These are phyloP conservation scores for Annulohypoxylon nitens DNA, from an alignment of 495 filamentous ascomycete species.

Conservation along the genomic window DNA sequence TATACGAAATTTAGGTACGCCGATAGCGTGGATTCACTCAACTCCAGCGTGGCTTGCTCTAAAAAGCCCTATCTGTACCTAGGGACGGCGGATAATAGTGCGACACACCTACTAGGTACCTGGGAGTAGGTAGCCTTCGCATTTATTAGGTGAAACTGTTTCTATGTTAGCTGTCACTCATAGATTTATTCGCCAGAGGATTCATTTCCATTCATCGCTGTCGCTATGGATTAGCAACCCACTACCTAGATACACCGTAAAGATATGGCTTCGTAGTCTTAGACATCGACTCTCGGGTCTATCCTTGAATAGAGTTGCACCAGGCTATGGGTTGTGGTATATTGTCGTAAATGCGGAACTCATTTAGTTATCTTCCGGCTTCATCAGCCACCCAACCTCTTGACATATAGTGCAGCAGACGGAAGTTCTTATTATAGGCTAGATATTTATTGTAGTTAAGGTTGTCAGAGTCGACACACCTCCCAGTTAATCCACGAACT, in stretches of 20 bases:
- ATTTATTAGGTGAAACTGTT: constrained; percentile 15
- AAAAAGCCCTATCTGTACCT: neutral
- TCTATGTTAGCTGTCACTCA: constrained; percentile 15
- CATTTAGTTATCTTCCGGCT: too few relatives aligned
- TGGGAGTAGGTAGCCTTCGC: neutral
- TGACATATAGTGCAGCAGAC: constrained; percentile 30
- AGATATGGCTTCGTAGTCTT: constrained; percentile 34
- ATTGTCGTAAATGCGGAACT: too few relatives aligned
- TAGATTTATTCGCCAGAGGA: neutral
- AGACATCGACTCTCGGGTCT: constrained; percentile 18
- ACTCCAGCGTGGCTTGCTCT: neutral
- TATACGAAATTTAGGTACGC: constrained; percentile 8
- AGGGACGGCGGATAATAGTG: too few relatives aligned
- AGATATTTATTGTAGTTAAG: constrained; percentile 33
- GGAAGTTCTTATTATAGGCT: constrained; percentile 23
- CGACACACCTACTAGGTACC: too few relatives aligned
- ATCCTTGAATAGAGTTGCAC: constrained; percentile 20
- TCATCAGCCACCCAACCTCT: too few relatives aligned
- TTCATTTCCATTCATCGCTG: constrained; percentile 9
- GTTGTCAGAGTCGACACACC: constrained; percentile 28
- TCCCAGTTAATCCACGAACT: constrained; percentile 20
- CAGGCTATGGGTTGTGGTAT: too few relatives aligned
- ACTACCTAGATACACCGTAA: constrained; percentile 19
- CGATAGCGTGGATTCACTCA: neutral
- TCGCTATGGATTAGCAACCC: constrained; percentile 14